Evolutionary conservation across 1,139 yeast species (phyloP).

Genomic region (Kodamaea sp.): DNA sequence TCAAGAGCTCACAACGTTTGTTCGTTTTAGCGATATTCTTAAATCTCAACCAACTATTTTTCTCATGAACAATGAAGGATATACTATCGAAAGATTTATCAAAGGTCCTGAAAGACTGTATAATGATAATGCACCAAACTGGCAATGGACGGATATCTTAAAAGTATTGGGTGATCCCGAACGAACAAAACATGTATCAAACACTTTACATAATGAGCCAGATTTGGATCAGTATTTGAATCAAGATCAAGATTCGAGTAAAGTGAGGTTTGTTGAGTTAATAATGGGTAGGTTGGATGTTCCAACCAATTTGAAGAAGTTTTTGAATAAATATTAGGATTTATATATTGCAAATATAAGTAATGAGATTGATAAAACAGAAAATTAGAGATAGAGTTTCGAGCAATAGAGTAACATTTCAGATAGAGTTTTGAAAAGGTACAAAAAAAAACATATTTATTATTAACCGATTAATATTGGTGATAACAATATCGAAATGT

Average conservation of each 20-base stretch:
- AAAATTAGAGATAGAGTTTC: constrained; percentile 15
- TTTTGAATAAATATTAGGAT: constrained; percentile 4
- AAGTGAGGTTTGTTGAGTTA: constrained; percentile 56
- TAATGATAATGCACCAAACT: constrained; percentile 72
- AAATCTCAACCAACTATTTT: constrained; percentile 55
- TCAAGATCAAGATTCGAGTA: constrained; percentile 18
- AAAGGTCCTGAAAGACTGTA: constrained; percentile 73
- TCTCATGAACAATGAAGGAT: constrained; percentile 77
- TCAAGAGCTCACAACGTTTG: constrained; percentile 70
- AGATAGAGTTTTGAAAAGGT: too few species aligned
- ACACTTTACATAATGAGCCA: constrained; percentile 26
- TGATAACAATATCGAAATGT: background rate
- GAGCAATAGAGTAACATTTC: too few species aligned
- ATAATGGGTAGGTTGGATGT: constrained; percentile 56
- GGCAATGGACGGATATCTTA: constrained; percentile 74
- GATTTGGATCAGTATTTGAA: constrained; percentile 22
- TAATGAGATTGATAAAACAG: too few species aligned
- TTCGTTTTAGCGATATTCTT: constrained; percentile 46
- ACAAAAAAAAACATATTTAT: too few species aligned
- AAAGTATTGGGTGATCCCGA: constrained; percentile 61
- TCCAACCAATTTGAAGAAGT: constrained; percentile 27
- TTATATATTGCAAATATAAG: constrained; percentile 23
- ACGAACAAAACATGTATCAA: constrained; percentile 33
- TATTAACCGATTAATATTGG: constrained; percentile 20
- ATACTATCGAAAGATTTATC: constrained; percentile 81